phyloP scores from a whole-genome alignment of 306 rosid genomes.

The Medicago truncatula region MtrunA17r5.0-ANR NC_053042.1:56699001-56699500 shows the following conservation, averaged over 20 bases:
- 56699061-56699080: slow-evolving; percentile 20
- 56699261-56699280: slow-evolving; percentile 31
- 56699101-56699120: slow-evolving; percentile 26
- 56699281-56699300: slow-evolving; percentile 37
- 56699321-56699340: slow-evolving; percentile 8
- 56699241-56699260: slow-evolving; percentile 26
- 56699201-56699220: slow-evolving; percentile 32
- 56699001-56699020: slow-evolving; percentile 23
- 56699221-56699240: slow-evolving; percentile 15
- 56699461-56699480: neutral
- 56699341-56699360: neutral
- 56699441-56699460: neutral
- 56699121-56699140: slow-evolving; percentile 7
- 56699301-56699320: slow-evolving; percentile 26
- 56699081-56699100: slow-evolving; percentile 19
- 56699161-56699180: slow-evolving; percentile 34
- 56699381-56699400: slow-evolving; percentile 1
- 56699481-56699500: neutral
- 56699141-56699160: slow-evolving; percentile 12
- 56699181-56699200: neutral
- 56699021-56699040: slow-evolving; percentile 24
- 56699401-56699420: slow-evolving; percentile 5
- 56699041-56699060: slow-evolving; percentile 21
- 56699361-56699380: neutral
- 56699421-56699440: neutral